A percentile compares a stretch with the other conserved stretches of the same genome.
Evolutionary conservation across 768 basidiomycete species (phyloP).

Genomic region (Stropharia rugosoannulata): DNA sequence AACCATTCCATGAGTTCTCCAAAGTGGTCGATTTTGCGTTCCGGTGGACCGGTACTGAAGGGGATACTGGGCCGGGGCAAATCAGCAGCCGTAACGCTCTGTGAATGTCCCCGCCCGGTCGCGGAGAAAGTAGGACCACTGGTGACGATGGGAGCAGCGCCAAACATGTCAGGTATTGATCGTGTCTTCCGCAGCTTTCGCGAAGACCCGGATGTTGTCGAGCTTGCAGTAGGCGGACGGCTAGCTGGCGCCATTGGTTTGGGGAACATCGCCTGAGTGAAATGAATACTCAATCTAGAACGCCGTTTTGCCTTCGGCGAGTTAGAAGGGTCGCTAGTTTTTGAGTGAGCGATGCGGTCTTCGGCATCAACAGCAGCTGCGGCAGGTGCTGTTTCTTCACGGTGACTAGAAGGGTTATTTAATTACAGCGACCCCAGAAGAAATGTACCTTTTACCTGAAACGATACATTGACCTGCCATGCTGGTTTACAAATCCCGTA

Average conservation of each 20-base stretch:
- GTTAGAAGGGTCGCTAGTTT: slow-evolving; percentile 31
- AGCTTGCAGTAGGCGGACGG: slow-evolving; percentile 27
- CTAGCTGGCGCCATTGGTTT: slow-evolving; percentile 28
- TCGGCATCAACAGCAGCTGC: slow-evolving; percentile 52
- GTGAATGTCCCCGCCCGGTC: slow-evolving; percentile 67
- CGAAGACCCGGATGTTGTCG: slow-evolving; percentile 26
- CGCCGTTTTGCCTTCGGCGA: slow-evolving; percentile 50
- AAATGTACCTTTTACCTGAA: slow-evolving; percentile 56
- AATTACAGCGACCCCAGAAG: background rate
- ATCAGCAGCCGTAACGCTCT: slow-evolving; percentile 76
- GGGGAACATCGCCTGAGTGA: slow-evolving; percentile 51
- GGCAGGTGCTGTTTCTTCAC: slow-evolving; percentile 61
- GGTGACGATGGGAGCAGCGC: slow-evolving; percentile 24
- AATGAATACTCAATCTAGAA: slow-evolving; percentile 70
- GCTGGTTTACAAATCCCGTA: slow-evolving; percentile 80
- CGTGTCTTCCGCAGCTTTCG: slow-evolving; percentile 72
- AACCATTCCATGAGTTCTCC: slow-evolving; percentile 66
- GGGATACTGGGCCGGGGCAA: slow-evolving; percentile 42
- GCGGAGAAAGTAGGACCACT: slow-evolving; percentile 22
- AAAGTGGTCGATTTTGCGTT: slow-evolving; percentile 51
- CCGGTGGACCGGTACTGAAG: slow-evolving; percentile 23
- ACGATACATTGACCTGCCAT: slow-evolving; percentile 76
- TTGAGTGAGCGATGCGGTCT: slow-evolving; percentile 35
- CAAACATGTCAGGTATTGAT: slow-evolving; percentile 65
- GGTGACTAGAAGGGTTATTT: slow-evolving; percentile 39